Conservation (phyloP, 2,329 filamentous ascomycete genomes). For the Talaromyces sp. region DNA sequence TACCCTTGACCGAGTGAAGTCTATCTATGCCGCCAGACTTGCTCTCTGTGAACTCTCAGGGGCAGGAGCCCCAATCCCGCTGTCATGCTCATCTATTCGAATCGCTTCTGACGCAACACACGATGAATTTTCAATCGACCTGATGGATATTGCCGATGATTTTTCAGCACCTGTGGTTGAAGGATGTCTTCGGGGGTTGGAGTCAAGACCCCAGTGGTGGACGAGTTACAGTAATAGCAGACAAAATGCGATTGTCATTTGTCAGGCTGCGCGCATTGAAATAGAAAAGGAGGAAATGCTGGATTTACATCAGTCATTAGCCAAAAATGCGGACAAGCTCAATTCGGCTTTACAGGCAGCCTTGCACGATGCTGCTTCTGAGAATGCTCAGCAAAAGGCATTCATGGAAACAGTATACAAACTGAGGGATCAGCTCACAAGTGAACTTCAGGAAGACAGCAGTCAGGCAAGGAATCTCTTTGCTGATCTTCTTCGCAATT, state of each 20-base stretch:
- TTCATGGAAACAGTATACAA: conserved; percentile 30
- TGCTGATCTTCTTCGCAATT: conserved; percentile 21
- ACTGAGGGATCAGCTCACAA: conserved; percentile 27
- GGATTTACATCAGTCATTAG: conserved; percentile 35
- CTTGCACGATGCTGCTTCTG: conserved; percentile 26
- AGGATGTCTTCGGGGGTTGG: conserved; percentile 51
- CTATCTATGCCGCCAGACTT: conserved; percentile 57
- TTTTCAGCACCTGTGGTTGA: conserved; percentile 33
- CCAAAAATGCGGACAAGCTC: conserved; percentile 33
- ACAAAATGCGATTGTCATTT: conserved; percentile 58
- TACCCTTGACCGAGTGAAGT: conserved; percentile 44
- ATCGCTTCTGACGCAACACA: conserved; percentile 26
- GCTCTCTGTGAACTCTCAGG: conserved; percentile 59
- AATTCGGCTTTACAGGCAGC: conserved; percentile 32
- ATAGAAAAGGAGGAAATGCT: conserved; percentile 50
- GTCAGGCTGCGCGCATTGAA: conserved; percentile 55
- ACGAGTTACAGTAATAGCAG: conserved; percentile 60
- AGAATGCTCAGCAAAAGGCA: conserved; percentile 26
- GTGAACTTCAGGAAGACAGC: conserved; percentile 30
- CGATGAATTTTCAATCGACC: not conserved
- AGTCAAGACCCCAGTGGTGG: conserved; percentile 55
- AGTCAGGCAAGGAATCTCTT: conserved; percentile 23
- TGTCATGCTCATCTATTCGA: conserved; percentile 48
- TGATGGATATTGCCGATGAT: conserved; percentile 21
- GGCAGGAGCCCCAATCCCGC: conserved; percentile 48